Evolutionary conservation across 306 rosid genomes (phyloP).

Genomic region (Albizia julibrissin): DNA sequence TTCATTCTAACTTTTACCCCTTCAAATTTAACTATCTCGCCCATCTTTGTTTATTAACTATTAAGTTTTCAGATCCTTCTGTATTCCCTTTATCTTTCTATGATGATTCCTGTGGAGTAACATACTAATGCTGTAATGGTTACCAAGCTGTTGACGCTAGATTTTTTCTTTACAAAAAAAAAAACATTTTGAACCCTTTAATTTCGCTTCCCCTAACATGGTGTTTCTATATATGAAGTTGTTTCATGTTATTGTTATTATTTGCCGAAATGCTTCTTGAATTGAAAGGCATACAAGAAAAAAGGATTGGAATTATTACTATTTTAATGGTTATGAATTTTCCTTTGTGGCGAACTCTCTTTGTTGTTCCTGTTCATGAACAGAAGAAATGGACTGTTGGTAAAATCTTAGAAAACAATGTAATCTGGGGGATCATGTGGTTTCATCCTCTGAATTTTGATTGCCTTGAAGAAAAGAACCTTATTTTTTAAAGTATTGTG

Average conservation of each 20-base stretch:
- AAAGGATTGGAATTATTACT: neutral
- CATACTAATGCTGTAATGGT: neutral
- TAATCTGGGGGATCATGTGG: neutral
- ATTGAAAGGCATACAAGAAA: neutral
- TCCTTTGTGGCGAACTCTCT: neutral
- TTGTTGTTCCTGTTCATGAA: slow-evolving; percentile 11
- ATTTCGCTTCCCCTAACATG: neutral
- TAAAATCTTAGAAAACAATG: neutral
- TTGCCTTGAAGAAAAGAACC: slow-evolving; percentile 5
- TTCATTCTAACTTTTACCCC: neutral
- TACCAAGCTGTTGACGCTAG: neutral
- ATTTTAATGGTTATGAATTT: slow-evolving; percentile 10
- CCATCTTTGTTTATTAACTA: neutral
- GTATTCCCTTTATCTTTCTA: neutral
- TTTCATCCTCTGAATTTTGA: slow-evolving; percentile 14
- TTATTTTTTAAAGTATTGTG: neutral
- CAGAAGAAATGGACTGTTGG: slow-evolving; percentile 9
- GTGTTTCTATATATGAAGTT: neutral
- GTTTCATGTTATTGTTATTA: neutral
- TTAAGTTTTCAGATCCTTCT: slow-evolving; percentile 10
- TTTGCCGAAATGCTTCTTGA: neutral
- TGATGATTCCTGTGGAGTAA: neutral
- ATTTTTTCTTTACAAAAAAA: neutral
- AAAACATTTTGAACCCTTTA: neutral
- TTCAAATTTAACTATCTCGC: neutral